phyloP scores from a whole-genome alignment of 2,329 filamentous ascomycete species.

The Aspergillus proliferans region DNA sequence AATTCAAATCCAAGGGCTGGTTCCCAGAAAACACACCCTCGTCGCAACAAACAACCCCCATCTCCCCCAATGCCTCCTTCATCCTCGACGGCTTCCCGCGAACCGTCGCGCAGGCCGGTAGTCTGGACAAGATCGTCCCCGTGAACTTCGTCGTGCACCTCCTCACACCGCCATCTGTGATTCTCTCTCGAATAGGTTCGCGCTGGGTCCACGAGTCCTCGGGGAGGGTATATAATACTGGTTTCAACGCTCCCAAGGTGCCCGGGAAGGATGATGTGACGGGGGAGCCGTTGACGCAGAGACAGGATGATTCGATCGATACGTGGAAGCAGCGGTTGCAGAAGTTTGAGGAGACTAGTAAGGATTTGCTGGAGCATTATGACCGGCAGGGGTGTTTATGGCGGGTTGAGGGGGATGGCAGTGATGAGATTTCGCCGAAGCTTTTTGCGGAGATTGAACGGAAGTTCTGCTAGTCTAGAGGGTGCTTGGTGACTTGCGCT shows the following conservation, averaged over 20 bases:
- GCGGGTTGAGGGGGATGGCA: conserved; percentile 81
- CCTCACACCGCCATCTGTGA: conserved; percentile 76
- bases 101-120: conserved; percentile 70
- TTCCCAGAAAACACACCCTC: conserved; percentile 47
- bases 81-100: conserved; percentile 95
- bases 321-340: conserved; percentile 74
- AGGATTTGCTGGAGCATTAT: conserved; percentile 83
- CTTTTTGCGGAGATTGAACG: conserved; percentile 75
- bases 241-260: conserved; percentile 79
- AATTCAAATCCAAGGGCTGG: conserved; percentile 82
- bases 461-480: conserved; percentile 52
- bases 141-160: conserved; percentile 91
- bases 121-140: conserved; percentile 75
- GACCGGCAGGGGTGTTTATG: conserved; percentile 74
- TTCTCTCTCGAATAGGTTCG: conserved; percentile 81
- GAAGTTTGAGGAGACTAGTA: conserved; percentile 82
- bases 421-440: conserved; percentile 92
- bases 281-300: conserved; percentile 74
- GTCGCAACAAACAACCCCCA: conserved; percentile 40
- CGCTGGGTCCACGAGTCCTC: conserved; percentile 91
- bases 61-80: conserved; percentile 76
- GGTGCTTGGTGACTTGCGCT: neutral
- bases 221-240: conserved; percentile 89
- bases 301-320: conserved; percentile 78
- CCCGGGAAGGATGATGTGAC: conserved; percentile 82